These are phyloP conservation scores for Mycena filopes DNA, from an alignment of 768 basidiomycete species.

Conservation along the genomic window DNA sequence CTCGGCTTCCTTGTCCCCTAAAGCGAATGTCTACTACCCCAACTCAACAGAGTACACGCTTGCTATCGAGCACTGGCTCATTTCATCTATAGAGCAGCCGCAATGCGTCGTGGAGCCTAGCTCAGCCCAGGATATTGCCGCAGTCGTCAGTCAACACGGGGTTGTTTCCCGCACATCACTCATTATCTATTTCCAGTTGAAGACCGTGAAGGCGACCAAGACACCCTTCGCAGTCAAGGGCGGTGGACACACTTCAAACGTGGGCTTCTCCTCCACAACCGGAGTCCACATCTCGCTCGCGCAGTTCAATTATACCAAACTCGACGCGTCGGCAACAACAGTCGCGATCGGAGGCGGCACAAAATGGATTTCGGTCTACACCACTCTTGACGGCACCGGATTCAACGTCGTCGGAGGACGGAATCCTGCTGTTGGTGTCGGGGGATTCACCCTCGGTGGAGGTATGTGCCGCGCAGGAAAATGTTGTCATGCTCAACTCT, in stretches of 20 bases:
- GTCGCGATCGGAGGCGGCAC: slow-evolving; percentile 20
- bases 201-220: slow-evolving; percentile 18
- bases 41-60: slow-evolving; percentile 28
- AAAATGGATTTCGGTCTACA: slow-evolving; percentile 25
- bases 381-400: slow-evolving; percentile 16
- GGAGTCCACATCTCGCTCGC: slow-evolving; percentile 28
- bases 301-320: slow-evolving; percentile 18
- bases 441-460: slow-evolving; percentile 28
- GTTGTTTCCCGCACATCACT: background rate
- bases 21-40: slow-evolving; percentile 20
- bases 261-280: slow-evolving; percentile 36
- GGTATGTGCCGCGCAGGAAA: background rate
- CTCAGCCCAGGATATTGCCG: background rate
- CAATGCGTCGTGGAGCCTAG: slow-evolving; percentile 24
- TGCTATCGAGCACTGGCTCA: slow-evolving; percentile 24
- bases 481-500: background rate
- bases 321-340: slow-evolving; percentile 1
- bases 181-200: slow-evolving; percentile 7
- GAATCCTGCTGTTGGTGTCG: slow-evolving; percentile 24
- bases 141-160: slow-evolving; percentile 4
- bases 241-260: slow-evolving; percentile 27
- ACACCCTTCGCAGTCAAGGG: slow-evolving; percentile 29
- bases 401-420: slow-evolving; percentile 29
- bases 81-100: slow-evolving; percentile 20
- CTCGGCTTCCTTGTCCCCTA: slow-evolving; percentile 13